Evolutionary conservation across 345 rosid genomes (phyloP).

Genomic region (Gossypium ekmanianum): DNA sequence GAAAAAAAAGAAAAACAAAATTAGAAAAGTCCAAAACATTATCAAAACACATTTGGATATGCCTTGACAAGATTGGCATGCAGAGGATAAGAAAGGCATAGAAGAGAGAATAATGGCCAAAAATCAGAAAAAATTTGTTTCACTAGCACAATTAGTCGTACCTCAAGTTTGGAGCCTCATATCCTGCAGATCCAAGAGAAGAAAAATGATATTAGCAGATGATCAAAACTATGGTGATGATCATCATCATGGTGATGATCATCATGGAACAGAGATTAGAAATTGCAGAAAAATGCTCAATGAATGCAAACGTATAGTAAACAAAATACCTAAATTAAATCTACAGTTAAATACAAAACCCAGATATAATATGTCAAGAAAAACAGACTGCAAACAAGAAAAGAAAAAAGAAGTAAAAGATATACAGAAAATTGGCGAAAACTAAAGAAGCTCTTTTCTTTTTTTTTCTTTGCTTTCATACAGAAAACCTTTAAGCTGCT

Average conservation of each 20-base stretch:
- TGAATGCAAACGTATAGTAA: not conserved
- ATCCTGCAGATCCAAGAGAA: conserved; percentile 46
- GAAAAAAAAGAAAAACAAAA: not conserved
- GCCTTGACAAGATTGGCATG: not conserved
- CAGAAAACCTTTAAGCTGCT: not conserved
- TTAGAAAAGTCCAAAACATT: not conserved
- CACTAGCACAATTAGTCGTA: conserved; percentile 15
- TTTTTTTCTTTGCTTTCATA: not conserved
- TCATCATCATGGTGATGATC: not conserved
- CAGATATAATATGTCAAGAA: not conserved
- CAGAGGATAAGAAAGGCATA: not conserved
- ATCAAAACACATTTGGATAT: not conserved
- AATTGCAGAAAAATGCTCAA: not conserved
- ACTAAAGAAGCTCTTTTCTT: not conserved
- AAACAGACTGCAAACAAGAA: not conserved
- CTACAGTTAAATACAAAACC: not conserved
- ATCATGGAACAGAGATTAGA: not conserved
- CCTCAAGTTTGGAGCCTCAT: conserved; percentile 83
- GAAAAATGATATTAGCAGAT: conserved; percentile 18
- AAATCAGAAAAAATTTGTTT: not conserved
- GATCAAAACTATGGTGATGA: not conserved
- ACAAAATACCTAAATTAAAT: not conserved
- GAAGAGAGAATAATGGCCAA: not conserved
- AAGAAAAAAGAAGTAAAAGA: too few relatives aligned
- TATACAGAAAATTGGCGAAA: not conserved